Evolutionary conservation across 2,329 filamentous ascomycete genomes (phyloP).

Genomic region (Thermothelomyces thermophilus): DNA sequence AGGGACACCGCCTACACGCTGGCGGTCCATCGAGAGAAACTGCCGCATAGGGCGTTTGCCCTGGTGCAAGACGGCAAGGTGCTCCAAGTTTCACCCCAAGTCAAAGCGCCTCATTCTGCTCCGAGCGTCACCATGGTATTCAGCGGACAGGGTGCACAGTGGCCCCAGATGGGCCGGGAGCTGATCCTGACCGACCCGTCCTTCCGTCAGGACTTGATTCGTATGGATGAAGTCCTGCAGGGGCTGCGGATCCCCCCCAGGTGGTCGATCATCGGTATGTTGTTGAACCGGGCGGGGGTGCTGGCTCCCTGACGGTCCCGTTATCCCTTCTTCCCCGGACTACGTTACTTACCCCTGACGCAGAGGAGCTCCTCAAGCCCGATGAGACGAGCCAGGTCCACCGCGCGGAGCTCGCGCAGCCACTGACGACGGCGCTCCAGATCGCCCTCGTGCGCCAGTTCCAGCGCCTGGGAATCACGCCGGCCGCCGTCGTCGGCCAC

Average conservation of each 20-base stretch:
- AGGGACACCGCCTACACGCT: constrained; percentile 40
- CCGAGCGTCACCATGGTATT: constrained; percentile 29
- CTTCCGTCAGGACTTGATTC: constrained; percentile 17
- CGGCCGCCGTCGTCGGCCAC: constrained; percentile 29
- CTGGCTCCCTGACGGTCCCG: no score
- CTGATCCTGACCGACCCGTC: constrained; percentile 22
- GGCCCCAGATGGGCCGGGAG: constrained; percentile 31
- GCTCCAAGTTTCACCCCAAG: neutral
- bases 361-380: constrained; percentile 9
- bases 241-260: constrained; percentile 13
- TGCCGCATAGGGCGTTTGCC: constrained; percentile 37
- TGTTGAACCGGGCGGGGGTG: no score
- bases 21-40: constrained; percentile 36
- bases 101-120: neutral
- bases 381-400: constrained; percentile 21
- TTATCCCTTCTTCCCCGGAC: neutral
- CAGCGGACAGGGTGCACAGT: constrained; percentile 35
- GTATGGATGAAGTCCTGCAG: constrained; percentile 15
- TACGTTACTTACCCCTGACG: neutral
- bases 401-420: constrained; percentile 28
- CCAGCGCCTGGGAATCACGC: constrained; percentile 23
- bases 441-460: constrained; percentile 31
- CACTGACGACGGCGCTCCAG: constrained; percentile 30
- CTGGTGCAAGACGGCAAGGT: constrained; percentile 25
- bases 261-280: constrained; percentile 18